A percentile compares a stretch with the other conserved stretches of the same genome.
Conservation (phyloP, 2,329 filamentous ascomycete genomes). For the Boeremia exigua region DNA sequence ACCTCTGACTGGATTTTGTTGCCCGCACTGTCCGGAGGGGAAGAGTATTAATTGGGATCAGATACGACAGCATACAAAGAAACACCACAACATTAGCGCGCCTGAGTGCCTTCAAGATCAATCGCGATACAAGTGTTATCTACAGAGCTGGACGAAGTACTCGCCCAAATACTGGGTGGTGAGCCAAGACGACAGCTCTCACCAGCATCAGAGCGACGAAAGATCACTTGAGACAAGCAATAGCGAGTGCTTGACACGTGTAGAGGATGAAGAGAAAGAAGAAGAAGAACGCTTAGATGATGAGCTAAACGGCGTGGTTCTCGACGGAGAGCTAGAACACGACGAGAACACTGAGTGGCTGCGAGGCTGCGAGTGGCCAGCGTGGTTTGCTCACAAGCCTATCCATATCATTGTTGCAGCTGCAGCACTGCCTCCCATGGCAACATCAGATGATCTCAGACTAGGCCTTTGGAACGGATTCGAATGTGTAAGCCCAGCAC, state of each 20-base stretch:
- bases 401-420: conserved; percentile 13
- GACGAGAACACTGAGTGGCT: conserved; percentile 17
- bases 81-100: conserved; percentile 13
- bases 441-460: conserved; percentile 2
- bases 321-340: conserved; percentile 13
- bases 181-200: not conserved
- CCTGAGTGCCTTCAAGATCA: conserved; percentile 9
- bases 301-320: conserved; percentile 1
- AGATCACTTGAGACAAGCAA: conserved; percentile 3
- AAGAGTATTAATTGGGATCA: too few relatives aligned
- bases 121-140: conserved; percentile 9
- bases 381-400: conserved; percentile 15
- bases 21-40: too few relatives aligned
- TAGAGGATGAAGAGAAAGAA: conserved; percentile 12
- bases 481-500: conserved; percentile 5
- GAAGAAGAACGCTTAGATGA: conserved; percentile 11
- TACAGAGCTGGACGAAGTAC: conserved; percentile 19
- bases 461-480: conserved; percentile 11
- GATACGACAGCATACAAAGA: conserved; percentile 14
- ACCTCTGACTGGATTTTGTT: too few relatives aligned
- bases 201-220: not conserved
- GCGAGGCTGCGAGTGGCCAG: conserved; percentile 11
- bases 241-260: not conserved
- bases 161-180: conserved; percentile 14
- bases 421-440: not conserved